These are phyloP conservation scores for Phytophthora litchii DNA, from an alignment of 352 stramenopile genomes.

Conservation along the genomic window DNA sequence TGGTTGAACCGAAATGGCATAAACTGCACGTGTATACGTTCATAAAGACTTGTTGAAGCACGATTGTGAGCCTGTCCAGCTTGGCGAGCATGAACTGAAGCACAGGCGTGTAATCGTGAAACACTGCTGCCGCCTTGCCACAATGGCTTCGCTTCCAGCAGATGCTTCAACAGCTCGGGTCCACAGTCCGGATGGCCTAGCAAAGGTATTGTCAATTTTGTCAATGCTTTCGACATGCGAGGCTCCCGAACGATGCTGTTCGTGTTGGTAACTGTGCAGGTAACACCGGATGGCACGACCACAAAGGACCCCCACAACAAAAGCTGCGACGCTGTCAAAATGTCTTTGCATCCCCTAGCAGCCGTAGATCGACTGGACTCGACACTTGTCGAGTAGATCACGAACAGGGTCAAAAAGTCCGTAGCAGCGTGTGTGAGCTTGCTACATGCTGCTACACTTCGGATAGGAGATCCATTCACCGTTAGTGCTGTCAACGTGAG, in stretches of 20 bases:
- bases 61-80: conserved; percentile 13
- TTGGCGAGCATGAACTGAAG: conserved; percentile 4
- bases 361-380: background rate
- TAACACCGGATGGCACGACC: conserved; percentile 9
- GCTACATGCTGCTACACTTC: background rate
- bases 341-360: conserved; percentile 20
- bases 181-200: background rate
- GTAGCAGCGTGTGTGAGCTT: background rate
- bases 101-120: conserved; percentile 5
- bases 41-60: conserved; percentile 11
- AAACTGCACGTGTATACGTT: background rate
- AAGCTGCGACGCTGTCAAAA: conserved; percentile 12
- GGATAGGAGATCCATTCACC: background rate
- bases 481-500: too few species aligned
- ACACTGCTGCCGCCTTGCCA: conserved; percentile 1
- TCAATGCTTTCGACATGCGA: background rate
- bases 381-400: background rate
- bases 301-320: background rate
- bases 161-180: conserved; percentile 23
- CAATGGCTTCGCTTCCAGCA: conserved; percentile 29
- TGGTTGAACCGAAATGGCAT: conserved; percentile 3
- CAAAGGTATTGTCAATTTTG: too few species aligned
- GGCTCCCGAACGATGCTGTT: background rate
- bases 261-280: conserved; percentile 2
- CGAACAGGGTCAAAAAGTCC: background rate